phyloP scores from a whole-genome alignment of 257 asterid genomes.

The Hygrophila difformis region DNA sequence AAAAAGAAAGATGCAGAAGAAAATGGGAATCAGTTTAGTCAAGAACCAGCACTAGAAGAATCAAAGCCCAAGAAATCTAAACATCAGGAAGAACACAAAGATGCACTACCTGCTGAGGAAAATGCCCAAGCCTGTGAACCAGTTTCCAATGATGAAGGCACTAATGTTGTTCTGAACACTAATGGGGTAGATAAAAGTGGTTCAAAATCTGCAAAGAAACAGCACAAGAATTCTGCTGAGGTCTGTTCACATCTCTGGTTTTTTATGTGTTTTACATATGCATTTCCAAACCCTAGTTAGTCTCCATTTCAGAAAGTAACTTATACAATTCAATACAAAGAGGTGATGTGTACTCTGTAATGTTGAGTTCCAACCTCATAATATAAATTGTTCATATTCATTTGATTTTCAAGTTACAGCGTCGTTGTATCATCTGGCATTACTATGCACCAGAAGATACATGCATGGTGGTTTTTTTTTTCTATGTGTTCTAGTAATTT shows the following conservation, averaged over 20 bases:
- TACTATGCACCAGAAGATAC: background rate
- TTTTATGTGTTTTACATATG: background rate
- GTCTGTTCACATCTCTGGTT: constrained; percentile 25
- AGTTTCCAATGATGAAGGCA: constrained; percentile 17
- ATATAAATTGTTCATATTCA: background rate
- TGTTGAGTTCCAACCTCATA: background rate
- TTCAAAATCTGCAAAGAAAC: constrained; percentile 39
- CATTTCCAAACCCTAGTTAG: no score
- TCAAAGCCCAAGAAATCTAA: constrained; percentile 57
- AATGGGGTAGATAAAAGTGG: constrained; percentile 27
- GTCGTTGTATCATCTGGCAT: background rate
- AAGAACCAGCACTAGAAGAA: constrained; percentile 37
- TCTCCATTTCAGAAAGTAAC: background rate
- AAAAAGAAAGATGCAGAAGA: constrained; percentile 46
- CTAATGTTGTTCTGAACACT: constrained; percentile 13
- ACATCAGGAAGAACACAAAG: constrained; percentile 30
- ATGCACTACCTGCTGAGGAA: constrained; percentile 17
- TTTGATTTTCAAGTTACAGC: constrained; percentile 3
- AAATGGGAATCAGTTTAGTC: constrained; percentile 27
- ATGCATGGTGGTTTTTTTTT: background rate
- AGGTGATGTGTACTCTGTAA: background rate
- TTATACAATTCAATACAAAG: background rate
- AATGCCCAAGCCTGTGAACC: constrained; percentile 1
- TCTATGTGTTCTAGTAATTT: background rate
- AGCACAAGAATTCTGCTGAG: constrained; percentile 42